A percentile compares a stretch with the other conserved stretches of the same genome.
phyloP scores from a whole-genome alignment of 1,284 basidiomycete species.

The Anthracocystis setariae region DNA sequence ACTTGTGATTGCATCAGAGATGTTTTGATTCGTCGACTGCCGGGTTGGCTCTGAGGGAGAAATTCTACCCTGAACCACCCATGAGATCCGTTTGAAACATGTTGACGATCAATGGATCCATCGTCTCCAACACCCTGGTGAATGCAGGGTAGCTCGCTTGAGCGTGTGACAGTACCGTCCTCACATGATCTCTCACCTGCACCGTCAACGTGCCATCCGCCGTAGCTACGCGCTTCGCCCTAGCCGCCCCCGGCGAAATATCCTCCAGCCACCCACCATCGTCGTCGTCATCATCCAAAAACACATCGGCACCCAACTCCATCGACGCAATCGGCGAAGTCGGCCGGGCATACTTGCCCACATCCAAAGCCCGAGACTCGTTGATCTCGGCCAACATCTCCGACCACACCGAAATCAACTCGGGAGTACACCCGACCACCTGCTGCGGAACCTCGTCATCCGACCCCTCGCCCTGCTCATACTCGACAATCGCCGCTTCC shows the following conservation, averaged over 20 bases:
- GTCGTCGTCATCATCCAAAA: conserved; percentile 34
- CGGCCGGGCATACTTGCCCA: conserved; percentile 33
- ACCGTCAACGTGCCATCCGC: conserved; percentile 49
- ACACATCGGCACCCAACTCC: conserved; percentile 40
- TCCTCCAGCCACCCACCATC: conserved; percentile 58
- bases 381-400: conserved; percentile 59
- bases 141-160: conserved; percentile 40
- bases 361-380: conserved; percentile 34
- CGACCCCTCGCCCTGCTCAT: conserved; percentile 13
- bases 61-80: not conserved
- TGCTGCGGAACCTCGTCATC: not conserved
- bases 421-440: conserved; percentile 40
- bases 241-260: conserved; percentile 53
- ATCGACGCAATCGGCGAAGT: conserved; percentile 48
- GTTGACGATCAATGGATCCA: conserved; percentile 63
- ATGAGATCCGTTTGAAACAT: conserved; percentile 58
- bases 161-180: conserved; percentile 45
- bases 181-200: conserved; percentile 44
- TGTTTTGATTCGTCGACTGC: no score
- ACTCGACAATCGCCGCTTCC: conserved; percentile 21
- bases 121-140: conserved; percentile 25
- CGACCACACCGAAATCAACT: conserved; percentile 60
- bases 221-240: conserved; percentile 38
- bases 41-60: not conserved
- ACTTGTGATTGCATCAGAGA: no score